Evolutionary conservation across 257 asterid genomes (phyloP), one percentile per base, ranked within the genome.

Genomic region (Phtheirospermum japonicum): DNA sequence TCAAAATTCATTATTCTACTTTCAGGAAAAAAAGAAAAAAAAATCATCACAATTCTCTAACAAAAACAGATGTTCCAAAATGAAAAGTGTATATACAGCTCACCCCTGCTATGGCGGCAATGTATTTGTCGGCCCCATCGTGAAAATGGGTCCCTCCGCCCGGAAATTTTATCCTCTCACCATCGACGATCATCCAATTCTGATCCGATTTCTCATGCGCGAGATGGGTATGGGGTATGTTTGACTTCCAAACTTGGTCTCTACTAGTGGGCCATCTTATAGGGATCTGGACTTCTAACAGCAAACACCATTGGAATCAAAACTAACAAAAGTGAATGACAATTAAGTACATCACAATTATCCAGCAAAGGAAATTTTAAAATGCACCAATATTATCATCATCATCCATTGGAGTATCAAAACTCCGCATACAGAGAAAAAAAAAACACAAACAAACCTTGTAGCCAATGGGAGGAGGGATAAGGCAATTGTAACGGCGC

Each of bases 141-240:
- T 83, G 95, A 67, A 89, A 92, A 83, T 92, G 99, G 64, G 98
- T 91, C 62, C 98, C 98, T 6, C 98, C 98, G 7, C 98, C 96
- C 2, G 98, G 98, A 70, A 91, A 91, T 74, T 81, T 83, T 28
- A 91, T 88, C 68, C 77, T 91, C 46, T 91, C 94, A 49, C 98
- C 93, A 18, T 86, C 94, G 53, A 91, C 98, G 65, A 88, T 61
- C 98, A 91, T 91, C 98, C 98, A 91, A 51, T 88, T 80, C 74
- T 88, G 94, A 50, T 91, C 95, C 0, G 96, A 91, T 77, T 91
- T 91, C 73, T 88, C 97, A 31, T 79, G 74, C 2, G 97, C 98
- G 46, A 92, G 95, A 79, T 92, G 97, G 0, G 93, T 86, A 58
- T 92, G 98, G 18, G 98, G 97, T 75, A 92, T 89, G 77, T 89